Conservation (phyloP, 2,329 filamentous ascomycete species). For the Arachnopeziza araneosa region DNA sequence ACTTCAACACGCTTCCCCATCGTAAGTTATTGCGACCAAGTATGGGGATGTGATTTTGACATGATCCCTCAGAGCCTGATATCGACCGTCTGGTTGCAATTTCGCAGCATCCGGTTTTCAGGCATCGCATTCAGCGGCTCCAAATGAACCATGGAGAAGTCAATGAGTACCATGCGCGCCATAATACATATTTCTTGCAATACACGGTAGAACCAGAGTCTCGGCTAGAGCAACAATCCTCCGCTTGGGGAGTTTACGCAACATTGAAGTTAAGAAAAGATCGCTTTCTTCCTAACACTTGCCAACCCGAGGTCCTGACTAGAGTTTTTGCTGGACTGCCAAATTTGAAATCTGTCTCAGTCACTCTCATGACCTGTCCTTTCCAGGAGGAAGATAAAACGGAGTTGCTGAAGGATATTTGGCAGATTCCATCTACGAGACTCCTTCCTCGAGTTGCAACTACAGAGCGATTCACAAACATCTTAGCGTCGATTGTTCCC, state of each 20-base stretch:
- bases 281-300: slow-evolving; percentile 17
- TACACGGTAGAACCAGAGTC: slow-evolving; percentile 23
- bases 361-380: slow-evolving; percentile 20
- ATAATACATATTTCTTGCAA: slow-evolving; percentile 27
- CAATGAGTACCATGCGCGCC: slow-evolving; percentile 27
- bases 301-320: slow-evolving; percentile 13
- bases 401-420: slow-evolving; percentile 19
- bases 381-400: slow-evolving; percentile 12
- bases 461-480: slow-evolving; percentile 18
- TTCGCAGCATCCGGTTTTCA: slow-evolving; percentile 21
- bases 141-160: slow-evolving; percentile 25
- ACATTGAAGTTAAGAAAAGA: slow-evolving; percentile 27
- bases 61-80: slow-evolving; percentile 3
- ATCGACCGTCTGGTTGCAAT: slow-evolving; percentile 19
- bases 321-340: slow-evolving; percentile 15
- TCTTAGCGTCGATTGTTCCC: slow-evolving; percentile 13
- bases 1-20: slow-evolving; percentile 18
- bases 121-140: slow-evolving; percentile 16
- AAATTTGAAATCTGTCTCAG: slow-evolving; percentile 18
- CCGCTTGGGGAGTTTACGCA: slow-evolving; percentile 29
- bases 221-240: slow-evolving; percentile 25
- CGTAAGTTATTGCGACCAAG: slow-evolving; percentile 2
- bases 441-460: slow-evolving; percentile 18
- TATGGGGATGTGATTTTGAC: not conserved
- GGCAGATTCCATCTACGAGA: slow-evolving; percentile 23